Conservation (phyloP, 306 rosid genomes). For the Leucaena leucocephala region DNA sequence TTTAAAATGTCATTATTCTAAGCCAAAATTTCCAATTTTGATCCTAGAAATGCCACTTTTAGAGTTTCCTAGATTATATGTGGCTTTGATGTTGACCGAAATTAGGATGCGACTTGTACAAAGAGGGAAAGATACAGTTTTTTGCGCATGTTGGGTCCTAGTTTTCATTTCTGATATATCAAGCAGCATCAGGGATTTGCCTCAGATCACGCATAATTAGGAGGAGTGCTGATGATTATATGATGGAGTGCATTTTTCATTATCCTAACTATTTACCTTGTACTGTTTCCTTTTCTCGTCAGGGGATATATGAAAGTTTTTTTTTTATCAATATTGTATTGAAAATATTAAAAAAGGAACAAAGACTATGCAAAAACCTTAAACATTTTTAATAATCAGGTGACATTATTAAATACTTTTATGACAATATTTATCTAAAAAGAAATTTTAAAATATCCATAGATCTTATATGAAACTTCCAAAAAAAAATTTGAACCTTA, state of each 20-base stretch:
- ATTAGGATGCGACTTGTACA: conserved; percentile 4
- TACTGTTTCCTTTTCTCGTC: neutral
- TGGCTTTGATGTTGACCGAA: conserved; percentile 23
- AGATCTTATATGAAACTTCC: too few relatives aligned
- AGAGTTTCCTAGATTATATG: conserved; percentile 33
- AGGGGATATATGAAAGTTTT: neutral
- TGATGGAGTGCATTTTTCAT: neutral
- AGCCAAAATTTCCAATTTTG: conserved; percentile 12
- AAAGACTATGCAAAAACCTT: too few relatives aligned
- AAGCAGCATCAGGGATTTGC: neutral
- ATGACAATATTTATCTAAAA: too few relatives aligned
- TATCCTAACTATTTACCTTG: neutral
- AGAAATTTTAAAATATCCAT: too few relatives aligned
- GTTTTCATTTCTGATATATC: neutral
- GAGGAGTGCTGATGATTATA: neutral
- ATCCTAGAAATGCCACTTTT: conserved; percentile 19
- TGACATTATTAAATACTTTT: too few relatives aligned
- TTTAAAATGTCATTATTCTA: conserved; percentile 20
- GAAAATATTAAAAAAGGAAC: too few relatives aligned
- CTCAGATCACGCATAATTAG: neutral
- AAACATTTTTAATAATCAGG: too few relatives aligned
- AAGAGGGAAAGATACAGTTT: conserved; percentile 17
- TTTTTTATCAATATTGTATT: too few relatives aligned
- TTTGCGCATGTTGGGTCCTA: neutral
- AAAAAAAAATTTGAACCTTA: too few relatives aligned